Evolutionary conservation across 2,329 filamentous ascomycete genomes (phyloP), one percentile per base, ranked within the genome.

Genomic region (Westerdykella sp.): DNA sequence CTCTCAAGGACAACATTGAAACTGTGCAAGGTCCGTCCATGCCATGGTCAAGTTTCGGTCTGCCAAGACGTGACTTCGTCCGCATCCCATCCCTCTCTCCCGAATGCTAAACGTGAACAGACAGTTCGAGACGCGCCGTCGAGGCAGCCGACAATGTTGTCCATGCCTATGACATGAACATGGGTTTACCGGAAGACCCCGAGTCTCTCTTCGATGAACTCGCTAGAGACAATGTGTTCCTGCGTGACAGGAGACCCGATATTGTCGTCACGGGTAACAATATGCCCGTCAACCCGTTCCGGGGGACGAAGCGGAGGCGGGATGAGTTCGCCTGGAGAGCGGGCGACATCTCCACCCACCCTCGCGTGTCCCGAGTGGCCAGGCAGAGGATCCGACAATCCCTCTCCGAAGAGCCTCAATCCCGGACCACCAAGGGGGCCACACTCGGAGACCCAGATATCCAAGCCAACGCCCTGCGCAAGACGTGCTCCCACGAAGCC

Each of bases 81-180:
- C n/a, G 3, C n/a, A 13, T 14, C 32, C n/a, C 7, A 35, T 3
- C n/a, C 7, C 7, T 22, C 36, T 5, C n/a, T 15, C 13, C 16
- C 6, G 6, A 35, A 37, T 45, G 21, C 47, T 56, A 21, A 58
- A 40, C 15, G 25, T 42, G 37, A 18, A 54, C 50, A 80, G 83
- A 86, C 57, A 85, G 81, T 59, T 84, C 83, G 42, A 76, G 81
- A 57, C 74, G 83, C 46, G 83, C 83, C 1, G 80, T 87, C 4
- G 83, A 86, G 63, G 83, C 83, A 15, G 83, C 83, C 6, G 83
- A 87, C 60, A 87, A 87, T 53, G 82, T 87, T 14, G 83, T 87
- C 9, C 81, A 86, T 63, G 83, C 83, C 11, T 85, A 85, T 54
- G 83, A 86, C 56, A 77, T 86, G 65, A 83, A 86, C 56, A 84